A percentile compares a stretch with the other conserved stretches of the same genome.
Evolutionary conservation across 306 rosid species (phyloP).

Genomic region (Crataegus laevigata): DNA sequence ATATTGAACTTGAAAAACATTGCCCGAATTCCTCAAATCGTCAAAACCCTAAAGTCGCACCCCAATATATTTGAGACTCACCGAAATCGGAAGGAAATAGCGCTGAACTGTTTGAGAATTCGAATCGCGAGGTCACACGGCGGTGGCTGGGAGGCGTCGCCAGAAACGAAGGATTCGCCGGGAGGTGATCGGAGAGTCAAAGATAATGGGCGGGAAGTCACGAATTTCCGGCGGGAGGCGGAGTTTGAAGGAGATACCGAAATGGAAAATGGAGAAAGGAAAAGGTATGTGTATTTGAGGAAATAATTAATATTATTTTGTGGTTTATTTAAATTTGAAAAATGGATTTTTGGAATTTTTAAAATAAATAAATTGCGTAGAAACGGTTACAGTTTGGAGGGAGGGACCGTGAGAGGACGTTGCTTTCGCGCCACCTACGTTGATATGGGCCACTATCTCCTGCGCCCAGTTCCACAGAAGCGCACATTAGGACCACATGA

Average conservation of each 20-base stretch:
- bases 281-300: not conserved
- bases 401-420: conserved; percentile 16
- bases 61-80: not conserved
- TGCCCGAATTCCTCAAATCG: not conserved
- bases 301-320: not conserved
- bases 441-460: not conserved
- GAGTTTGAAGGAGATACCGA: not conserved
- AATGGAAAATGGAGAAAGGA: not conserved
- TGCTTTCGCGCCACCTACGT: conserved; percentile 73
- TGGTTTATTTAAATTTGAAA: not conserved
- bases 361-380: not conserved
- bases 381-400: conserved; percentile 50
- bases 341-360: not conserved
- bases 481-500: not conserved
- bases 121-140: not conserved
- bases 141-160: not conserved
- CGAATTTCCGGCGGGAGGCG: conserved; percentile 23
- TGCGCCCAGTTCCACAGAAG: not conserved
- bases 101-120: not conserved
- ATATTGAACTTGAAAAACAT: not conserved
- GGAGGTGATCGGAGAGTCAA: conserved; percentile 18
- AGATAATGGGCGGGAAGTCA: conserved; percentile 20
- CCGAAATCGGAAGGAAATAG: not conserved
- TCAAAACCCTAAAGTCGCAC: conserved; percentile 1
- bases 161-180: not conserved